A percentile compares a stretch with the other conserved stretches of the same genome.
These are phyloP conservation scores for Pseudotsuga menziesii DNA, from an alignment of 75 land plant genomes.

Conservation along the genomic window DNA sequence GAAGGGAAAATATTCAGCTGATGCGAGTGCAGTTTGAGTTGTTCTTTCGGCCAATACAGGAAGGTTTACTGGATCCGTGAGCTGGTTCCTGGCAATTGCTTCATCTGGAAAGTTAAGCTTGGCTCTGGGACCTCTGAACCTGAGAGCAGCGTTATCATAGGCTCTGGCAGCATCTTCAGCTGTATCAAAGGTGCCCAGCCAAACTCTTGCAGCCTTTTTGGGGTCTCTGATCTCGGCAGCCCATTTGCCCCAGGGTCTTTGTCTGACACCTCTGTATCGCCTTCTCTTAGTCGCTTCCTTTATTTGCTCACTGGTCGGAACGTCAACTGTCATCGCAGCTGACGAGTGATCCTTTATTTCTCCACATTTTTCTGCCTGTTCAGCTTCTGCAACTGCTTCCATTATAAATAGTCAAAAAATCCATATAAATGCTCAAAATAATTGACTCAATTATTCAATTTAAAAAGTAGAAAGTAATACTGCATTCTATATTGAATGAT, in stretches of 20 bases:
- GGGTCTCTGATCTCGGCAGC: conserved; percentile 17
- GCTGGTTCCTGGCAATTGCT: neutral
- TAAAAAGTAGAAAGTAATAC: neutral
- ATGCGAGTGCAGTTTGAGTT: neutral
- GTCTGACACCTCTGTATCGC: conserved; percentile 11
- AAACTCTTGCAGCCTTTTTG: conserved; percentile 13
- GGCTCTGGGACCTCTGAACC: conserved; percentile 13
- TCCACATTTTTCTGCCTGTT: neutral
- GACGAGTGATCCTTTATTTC: conserved; percentile 1
- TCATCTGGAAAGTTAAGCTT: conserved; percentile 19
- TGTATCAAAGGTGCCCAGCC: conserved; percentile 21
- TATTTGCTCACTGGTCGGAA: neutral
- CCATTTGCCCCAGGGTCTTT: conserved; percentile 13
- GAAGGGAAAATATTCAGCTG: too few relatives aligned
- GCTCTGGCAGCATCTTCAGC: conserved; percentile 17
- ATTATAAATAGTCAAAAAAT: neutral
- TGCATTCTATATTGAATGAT: neutral
- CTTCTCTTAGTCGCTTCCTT: neutral
- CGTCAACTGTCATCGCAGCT: neutral
- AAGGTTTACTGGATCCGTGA: neutral
- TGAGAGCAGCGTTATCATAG: conserved; percentile 11
- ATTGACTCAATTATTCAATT: neutral
- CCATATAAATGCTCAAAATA: neutral
- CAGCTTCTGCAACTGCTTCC: conserved; percentile 2
- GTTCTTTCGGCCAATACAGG: neutral